Conservation (phyloP, 805 yeast genomes). For the Blastobotrys americana region DNA sequence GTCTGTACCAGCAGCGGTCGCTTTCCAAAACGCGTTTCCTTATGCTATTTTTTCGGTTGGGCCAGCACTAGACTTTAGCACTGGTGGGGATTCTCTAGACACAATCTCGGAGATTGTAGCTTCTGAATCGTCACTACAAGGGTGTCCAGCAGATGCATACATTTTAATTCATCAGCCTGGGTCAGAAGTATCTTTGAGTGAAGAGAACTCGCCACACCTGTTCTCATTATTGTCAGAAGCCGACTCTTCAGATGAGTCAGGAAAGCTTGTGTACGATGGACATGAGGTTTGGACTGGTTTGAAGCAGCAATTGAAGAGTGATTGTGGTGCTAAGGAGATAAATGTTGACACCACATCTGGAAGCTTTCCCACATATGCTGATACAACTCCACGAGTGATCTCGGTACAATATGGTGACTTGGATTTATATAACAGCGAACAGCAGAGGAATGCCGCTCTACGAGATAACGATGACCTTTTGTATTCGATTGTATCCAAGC, state of each 20-base stretch:
- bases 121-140: conserved; percentile 11
- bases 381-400: conserved; percentile 56
- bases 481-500: conserved; percentile 24
- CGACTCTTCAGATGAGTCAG: conserved; percentile 15
- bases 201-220: conserved; percentile 20
- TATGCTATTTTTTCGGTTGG: not conserved
- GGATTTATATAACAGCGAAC: conserved; percentile 22
- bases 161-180: conserved; percentile 47
- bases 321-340: conserved; percentile 47
- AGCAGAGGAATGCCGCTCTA: conserved; percentile 8
- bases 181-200: conserved; percentile 20
- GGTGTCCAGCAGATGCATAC: conserved; percentile 51
- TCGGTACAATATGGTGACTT: conserved; percentile 50
- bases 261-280: conserved; percentile 21
- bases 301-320: conserved; percentile 36
- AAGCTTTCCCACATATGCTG: conserved; percentile 49
- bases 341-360: conserved; percentile 37
- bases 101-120: not conserved
- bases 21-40: not conserved
- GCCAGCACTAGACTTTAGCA: not conserved
- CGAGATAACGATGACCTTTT: conserved; percentile 23
- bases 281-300: conserved; percentile 27
- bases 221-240: conserved; percentile 16
- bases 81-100: not conserved
- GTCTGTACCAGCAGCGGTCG: not conserved